A percentile compares a stretch with the other conserved stretches of the same genome.
Evolutionary conservation across 352 stramenopile species (phyloP).

Genomic region (Pythium rhizo-oryzae): DNA sequence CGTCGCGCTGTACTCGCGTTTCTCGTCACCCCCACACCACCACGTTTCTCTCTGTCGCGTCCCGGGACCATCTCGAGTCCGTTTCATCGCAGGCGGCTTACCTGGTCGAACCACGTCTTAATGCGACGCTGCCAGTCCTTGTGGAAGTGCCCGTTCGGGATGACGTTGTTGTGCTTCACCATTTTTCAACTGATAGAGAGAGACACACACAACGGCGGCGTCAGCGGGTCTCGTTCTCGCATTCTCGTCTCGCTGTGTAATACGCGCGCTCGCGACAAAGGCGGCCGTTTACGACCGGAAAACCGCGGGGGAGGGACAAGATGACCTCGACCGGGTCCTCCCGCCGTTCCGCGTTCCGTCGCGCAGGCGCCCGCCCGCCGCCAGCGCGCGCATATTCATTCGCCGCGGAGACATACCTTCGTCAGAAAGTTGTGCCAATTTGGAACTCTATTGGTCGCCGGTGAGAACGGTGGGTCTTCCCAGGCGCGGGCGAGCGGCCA

Average conservation of each 20-base stretch:
- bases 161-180: conserved; percentile 99
- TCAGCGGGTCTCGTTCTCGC: conserved; percentile 15
- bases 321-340: not conserved
- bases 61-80: too few relatives aligned
- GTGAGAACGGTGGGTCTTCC: conserved; percentile 20
- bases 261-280: not conserved
- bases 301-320: not conserved
- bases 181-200: conserved; percentile 69
- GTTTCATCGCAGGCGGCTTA: conserved; percentile 35
- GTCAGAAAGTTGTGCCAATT: conserved; percentile 91
- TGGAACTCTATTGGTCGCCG: conserved; percentile 71
- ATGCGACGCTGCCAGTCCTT: conserved; percentile 99
- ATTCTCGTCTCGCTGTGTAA: not conserved
- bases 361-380: not conserved
- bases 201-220: not conserved
- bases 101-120: conserved; percentile 97
- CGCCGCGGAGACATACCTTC: conserved; percentile 55
- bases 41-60: not conserved
- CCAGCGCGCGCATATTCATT: conserved; percentile 25
- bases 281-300: not conserved
- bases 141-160: conserved; percentile 99
- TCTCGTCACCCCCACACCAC: not conserved
- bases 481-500: conserved; percentile 20
- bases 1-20: not conserved
- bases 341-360: not conserved